Evolutionary conservation across 202 grass and related monocot species (phyloP).

Genomic region (Panicum virgatum): DNA sequence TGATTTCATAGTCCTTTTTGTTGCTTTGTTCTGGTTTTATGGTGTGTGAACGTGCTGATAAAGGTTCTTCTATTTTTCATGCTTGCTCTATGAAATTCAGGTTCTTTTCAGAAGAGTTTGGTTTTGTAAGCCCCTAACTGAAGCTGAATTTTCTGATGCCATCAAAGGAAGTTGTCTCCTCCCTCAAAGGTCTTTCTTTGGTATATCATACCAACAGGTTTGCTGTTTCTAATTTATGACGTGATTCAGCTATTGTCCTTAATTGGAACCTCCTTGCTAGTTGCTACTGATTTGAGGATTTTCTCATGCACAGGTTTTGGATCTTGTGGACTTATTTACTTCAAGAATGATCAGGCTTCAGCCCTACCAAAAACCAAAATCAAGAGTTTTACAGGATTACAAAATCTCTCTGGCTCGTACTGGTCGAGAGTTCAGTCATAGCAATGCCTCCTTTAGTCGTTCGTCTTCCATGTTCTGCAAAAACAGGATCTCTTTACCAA

Average conservation of each 20-base stretch:
- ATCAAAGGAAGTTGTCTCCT: constrained; percentile 42
- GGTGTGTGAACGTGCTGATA: constrained; percentile 6
- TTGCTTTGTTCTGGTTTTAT: constrained; percentile 4
- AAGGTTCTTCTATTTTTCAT: constrained; percentile 27
- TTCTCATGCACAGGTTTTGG: constrained; percentile 53
- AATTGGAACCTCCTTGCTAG: constrained; percentile 35
- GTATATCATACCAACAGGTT: constrained; percentile 60
- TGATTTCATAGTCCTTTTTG: background rate
- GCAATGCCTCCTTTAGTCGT: constrained; percentile 3
- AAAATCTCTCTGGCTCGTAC: constrained; percentile 48
- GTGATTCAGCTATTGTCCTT: constrained; percentile 13
- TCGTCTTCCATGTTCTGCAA: constrained; percentile 39
- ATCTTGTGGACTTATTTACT: constrained; percentile 56
- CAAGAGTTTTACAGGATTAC: constrained; percentile 51
- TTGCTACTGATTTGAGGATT: constrained; percentile 45
- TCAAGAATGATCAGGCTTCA: constrained; percentile 53
- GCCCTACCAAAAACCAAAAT: constrained; percentile 47
- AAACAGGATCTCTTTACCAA: constrained; percentile 33
- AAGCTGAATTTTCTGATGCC: constrained; percentile 58
- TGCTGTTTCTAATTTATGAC: constrained; percentile 35
- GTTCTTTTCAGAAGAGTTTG: constrained; percentile 66
- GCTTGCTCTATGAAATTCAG: constrained; percentile 37
- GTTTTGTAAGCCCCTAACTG: constrained; percentile 60
- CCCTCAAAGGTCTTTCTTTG: constrained; percentile 52
- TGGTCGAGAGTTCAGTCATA: constrained; percentile 16